Evolutionary conservation across 1,284 basidiomycete species (phyloP).

Genomic region (Malassezia sp.): DNA sequence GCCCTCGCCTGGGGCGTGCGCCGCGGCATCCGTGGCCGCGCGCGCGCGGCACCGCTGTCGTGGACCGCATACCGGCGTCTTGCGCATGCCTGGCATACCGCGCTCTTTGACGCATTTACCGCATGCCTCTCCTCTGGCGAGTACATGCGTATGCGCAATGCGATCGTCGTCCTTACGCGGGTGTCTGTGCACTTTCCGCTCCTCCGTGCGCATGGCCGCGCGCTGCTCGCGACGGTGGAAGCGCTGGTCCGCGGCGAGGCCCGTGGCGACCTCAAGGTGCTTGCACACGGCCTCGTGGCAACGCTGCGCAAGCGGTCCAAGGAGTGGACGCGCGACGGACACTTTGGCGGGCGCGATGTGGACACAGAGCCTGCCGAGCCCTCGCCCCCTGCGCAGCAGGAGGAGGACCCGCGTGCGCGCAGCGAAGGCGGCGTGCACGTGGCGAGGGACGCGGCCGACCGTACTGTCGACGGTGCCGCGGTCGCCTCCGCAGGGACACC

Average conservation of each 20-base stretch:
- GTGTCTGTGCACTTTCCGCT: constrained; percentile 34
- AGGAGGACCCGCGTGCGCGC: not conserved
- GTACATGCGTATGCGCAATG: constrained; percentile 44
- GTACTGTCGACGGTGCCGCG: no score
- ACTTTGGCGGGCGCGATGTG: no score
- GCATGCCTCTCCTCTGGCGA: constrained; percentile 31
- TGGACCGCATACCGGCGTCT: constrained; percentile 64
- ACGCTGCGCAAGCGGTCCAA: constrained; percentile 35
- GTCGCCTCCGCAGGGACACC: no score
- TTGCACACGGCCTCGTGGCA: constrained; percentile 39
- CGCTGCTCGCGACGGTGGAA: constrained; percentile 26
- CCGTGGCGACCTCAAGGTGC: constrained; percentile 40
- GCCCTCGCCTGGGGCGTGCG: constrained; percentile 25
- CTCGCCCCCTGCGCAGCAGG: not conserved
- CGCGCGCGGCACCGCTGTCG: constrained; percentile 52
- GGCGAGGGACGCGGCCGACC: not conserved
- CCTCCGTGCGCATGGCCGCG: constrained; percentile 26
- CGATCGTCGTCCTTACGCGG: constrained; percentile 41
- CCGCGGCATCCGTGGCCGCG: constrained; percentile 6
- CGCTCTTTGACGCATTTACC: constrained; percentile 50
- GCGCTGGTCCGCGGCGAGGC: constrained; percentile 23
- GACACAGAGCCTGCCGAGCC: no score
- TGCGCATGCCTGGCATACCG: constrained; percentile 69
- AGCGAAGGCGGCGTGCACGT: not conserved
- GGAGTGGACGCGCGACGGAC: constrained; percentile 19